phyloP scores from a whole-genome alignment of 306 rosid species.

The Cicer arietinum region DNA sequence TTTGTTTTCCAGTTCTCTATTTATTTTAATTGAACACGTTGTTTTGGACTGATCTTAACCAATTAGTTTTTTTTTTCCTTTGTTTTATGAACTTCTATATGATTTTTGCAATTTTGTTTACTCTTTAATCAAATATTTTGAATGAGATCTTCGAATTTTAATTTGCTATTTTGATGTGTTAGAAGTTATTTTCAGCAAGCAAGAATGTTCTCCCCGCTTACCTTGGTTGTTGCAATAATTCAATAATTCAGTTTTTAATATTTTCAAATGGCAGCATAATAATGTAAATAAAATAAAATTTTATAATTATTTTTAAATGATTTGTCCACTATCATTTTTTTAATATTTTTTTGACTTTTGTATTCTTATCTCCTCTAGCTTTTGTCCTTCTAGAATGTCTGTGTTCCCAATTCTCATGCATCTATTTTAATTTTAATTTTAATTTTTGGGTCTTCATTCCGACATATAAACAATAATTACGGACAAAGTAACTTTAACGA shows the following conservation, averaged over 20 bases:
- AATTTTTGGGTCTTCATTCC: not conserved
- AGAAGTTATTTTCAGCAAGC: slow-evolving; percentile 19
- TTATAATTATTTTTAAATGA: not conserved
- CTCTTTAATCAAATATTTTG: not conserved
- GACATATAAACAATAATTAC: slow-evolving; percentile 7
- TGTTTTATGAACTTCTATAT: not conserved
- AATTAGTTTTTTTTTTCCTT: not conserved
- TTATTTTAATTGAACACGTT: too few species aligned
- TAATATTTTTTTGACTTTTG: slow-evolving; percentile 45
- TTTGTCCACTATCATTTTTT: slow-evolving; percentile 34
- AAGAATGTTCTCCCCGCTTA: slow-evolving; percentile 13
- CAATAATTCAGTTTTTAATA: slow-evolving; percentile 30
- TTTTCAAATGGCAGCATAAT: not conserved
- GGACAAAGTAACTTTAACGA: slow-evolving; percentile 43
- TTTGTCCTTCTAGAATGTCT: slow-evolving; percentile 37
- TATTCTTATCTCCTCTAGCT: slow-evolving; percentile 26
- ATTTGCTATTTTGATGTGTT: not conserved
- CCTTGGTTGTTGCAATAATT: slow-evolving; percentile 23
- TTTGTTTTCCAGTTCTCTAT: too few species aligned
- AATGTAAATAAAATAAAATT: slow-evolving; percentile 8
- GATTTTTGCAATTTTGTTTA: slow-evolving; percentile 7
- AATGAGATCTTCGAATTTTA: not conserved
- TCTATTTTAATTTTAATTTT: not conserved
- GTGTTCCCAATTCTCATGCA: slow-evolving; percentile 17
- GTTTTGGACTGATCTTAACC: not conserved